A percentile compares a stretch with the other conserved stretches of the same genome.
phyloP scores from a whole-genome alignment of 164 flowering plant genomes.

The Umbellularia californica region DNA sequence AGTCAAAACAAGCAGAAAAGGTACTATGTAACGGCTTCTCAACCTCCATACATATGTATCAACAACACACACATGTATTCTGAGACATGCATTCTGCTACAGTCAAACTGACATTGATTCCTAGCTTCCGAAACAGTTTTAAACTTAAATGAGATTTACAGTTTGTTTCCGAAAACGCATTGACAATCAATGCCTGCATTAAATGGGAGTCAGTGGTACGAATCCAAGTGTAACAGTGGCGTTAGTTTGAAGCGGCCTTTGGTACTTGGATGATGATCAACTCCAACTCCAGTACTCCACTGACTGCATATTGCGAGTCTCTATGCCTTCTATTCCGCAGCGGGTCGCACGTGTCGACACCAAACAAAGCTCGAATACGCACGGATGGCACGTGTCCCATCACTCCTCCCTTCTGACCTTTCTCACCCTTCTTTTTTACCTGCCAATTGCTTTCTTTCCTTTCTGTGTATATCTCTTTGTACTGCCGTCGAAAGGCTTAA shows the following conservation, averaged over 20 bases:
- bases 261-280: neutral
- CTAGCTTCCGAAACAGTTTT: neutral
- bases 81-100: neutral
- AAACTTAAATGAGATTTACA: slow-evolving; percentile 3
- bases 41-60: too few relatives aligned
- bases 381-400: neutral
- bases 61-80: too few relatives aligned
- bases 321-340: neutral
- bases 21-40: too few relatives aligned
- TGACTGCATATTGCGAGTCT: neutral
- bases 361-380: neutral
- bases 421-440: neutral
- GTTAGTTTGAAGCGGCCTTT: neutral
- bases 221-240: neutral
- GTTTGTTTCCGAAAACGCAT: neutral
- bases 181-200: neutral
- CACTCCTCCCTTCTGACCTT: neutral
- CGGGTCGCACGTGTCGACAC: neutral
- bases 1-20: too few relatives aligned
- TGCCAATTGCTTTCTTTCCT: neutral
- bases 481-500: neutral
- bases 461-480: neutral
- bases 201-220: neutral
- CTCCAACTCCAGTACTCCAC: neutral
- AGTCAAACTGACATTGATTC: slow-evolving; percentile 6